These are phyloP conservation scores for Apophysomyces sp. DNA, from an alignment of 371 early-diverging fungal species.

Conservation along the genomic window DNA sequence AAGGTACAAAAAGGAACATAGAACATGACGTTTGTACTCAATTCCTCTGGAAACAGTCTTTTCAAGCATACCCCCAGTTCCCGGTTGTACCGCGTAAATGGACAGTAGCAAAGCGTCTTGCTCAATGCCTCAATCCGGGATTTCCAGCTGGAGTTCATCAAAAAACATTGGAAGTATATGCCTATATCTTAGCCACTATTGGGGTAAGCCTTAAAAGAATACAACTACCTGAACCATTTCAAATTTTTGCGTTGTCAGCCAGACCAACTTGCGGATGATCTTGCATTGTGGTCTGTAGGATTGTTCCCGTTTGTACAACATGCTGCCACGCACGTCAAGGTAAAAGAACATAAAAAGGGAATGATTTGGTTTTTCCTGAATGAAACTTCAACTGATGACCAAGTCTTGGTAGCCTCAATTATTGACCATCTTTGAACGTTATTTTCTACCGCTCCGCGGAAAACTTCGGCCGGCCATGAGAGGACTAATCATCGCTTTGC, in stretches of 20 bases:
- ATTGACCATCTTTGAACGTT: constrained; percentile 70
- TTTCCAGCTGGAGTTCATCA: constrained; percentile 99
- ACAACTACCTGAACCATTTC: no score
- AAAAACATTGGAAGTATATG: constrained; percentile 93
- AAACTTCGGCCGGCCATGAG: constrained; percentile 74
- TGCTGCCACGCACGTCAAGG: constrained; percentile 84
- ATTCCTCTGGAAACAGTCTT: constrained; percentile 46
- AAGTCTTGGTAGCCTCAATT: constrained; percentile 85
- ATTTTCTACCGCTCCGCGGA: constrained; percentile 72
- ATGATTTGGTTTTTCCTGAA: no score
- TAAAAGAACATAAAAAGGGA: constrained; percentile 15
- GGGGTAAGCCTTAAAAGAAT: constrained; percentile 71
- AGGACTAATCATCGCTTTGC: constrained; percentile 78
- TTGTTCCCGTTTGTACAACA: constrained; percentile 90
- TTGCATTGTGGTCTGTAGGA: constrained; percentile 87
- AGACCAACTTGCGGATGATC: constrained; percentile 78
- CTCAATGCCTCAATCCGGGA: constrained; percentile 97
- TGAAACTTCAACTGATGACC: no score
- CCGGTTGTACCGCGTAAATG: constrained; percentile 82
- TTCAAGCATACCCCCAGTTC: constrained; percentile 80
- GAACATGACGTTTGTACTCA: not conserved
- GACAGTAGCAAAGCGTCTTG: constrained; percentile 91
- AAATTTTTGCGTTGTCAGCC: constrained; percentile 28
- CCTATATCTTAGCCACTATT: constrained; percentile 81
- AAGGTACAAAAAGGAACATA: constrained; percentile 53